Conservation (phyloP, 1,284 basidiomycete genomes). For the Moniliella sp. region DNA sequence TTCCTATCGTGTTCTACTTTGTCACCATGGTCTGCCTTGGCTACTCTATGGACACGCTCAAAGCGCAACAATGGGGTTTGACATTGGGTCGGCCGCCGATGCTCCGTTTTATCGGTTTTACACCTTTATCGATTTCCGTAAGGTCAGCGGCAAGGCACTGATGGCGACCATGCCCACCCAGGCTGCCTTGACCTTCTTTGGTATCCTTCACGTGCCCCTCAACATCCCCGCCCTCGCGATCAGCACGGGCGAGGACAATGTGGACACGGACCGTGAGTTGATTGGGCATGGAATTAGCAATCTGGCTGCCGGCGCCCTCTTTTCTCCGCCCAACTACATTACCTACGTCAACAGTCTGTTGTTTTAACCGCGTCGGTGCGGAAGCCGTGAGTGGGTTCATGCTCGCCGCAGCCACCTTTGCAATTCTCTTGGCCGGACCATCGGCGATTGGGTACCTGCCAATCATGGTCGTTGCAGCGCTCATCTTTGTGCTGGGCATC, state of each 20-base stretch:
- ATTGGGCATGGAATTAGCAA: conserved; percentile 84
- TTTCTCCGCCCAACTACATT: no score
- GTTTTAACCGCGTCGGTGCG: no score
- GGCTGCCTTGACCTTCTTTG: conserved; percentile 53
- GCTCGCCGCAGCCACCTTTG: conserved; percentile 53
- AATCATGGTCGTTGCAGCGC: conserved; percentile 43
- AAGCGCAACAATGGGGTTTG: conserved; percentile 63
- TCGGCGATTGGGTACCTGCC: conserved; percentile 35
- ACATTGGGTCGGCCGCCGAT: conserved; percentile 40
- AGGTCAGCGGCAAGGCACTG: conserved; percentile 25
- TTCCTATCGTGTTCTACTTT: conserved; percentile 65
- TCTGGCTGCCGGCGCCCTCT: conserved; percentile 59
- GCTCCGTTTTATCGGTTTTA: conserved; percentile 31
- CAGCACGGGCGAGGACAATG: conserved; percentile 65
- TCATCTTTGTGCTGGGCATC: conserved; percentile 84
- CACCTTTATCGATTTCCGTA: conserved; percentile 28
- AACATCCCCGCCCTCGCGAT: conserved; percentile 69
- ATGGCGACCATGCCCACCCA: conserved; percentile 36
- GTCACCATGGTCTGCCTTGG: conserved; percentile 40
- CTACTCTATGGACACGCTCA: conserved; percentile 45
- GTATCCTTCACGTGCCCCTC: conserved; percentile 59
- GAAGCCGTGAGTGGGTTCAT: conserved; percentile 70
- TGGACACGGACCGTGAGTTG: conserved; percentile 79
- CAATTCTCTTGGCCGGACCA: conserved; percentile 60
- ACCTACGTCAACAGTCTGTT: no score